These are phyloP conservation scores for Globisporangium radiosum DNA, from an alignment of 352 stramenopile genomes.

Conservation along the genomic window DNA sequence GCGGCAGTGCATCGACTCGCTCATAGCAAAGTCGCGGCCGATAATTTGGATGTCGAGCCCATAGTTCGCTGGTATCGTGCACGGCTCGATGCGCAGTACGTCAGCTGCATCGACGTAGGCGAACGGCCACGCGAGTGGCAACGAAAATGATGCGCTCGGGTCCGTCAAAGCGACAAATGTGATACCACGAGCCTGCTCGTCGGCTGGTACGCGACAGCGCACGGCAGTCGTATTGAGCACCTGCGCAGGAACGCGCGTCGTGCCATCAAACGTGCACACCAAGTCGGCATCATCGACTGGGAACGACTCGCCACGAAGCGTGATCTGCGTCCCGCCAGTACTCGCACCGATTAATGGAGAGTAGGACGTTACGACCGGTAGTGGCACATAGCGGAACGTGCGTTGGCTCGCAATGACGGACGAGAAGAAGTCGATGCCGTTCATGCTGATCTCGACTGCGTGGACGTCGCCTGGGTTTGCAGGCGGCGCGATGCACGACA, in stretches of 20 bases:
- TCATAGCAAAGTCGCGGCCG: conserved; percentile 17
- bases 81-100: conserved; percentile 12
- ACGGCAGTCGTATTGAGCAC: conserved; percentile 26
- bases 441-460: conserved; percentile 25
- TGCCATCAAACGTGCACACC: conserved; percentile 27
- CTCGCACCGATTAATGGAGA: conserved; percentile 21
- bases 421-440: conserved; percentile 37
- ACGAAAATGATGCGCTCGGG: conserved; percentile 12
- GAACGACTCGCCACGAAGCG: conserved; percentile 25
- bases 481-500: conserved; percentile 24
- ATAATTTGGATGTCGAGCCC: conserved; percentile 24
- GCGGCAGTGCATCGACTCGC: conserved; percentile 19
- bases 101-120: conserved; percentile 19
- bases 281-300: conserved; percentile 10
- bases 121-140: conserved; percentile 23
- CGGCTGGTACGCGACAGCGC: conserved; percentile 17
- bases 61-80: conserved; percentile 27
- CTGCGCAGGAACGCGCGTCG: conserved; percentile 5
- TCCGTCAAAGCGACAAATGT: conserved; percentile 20
- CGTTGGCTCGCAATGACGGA: conserved; percentile 2
- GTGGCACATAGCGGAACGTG: conserved; percentile 19
- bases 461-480: conserved; percentile 3
- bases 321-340: conserved; percentile 28
- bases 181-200: conserved; percentile 3
- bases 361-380: conserved; percentile 19